A percentile compares a stretch with the other conserved stretches of the same genome.
Evolutionary conservation across 306 rosid genomes (phyloP).

Genomic region (Carpinus viminea): DNA sequence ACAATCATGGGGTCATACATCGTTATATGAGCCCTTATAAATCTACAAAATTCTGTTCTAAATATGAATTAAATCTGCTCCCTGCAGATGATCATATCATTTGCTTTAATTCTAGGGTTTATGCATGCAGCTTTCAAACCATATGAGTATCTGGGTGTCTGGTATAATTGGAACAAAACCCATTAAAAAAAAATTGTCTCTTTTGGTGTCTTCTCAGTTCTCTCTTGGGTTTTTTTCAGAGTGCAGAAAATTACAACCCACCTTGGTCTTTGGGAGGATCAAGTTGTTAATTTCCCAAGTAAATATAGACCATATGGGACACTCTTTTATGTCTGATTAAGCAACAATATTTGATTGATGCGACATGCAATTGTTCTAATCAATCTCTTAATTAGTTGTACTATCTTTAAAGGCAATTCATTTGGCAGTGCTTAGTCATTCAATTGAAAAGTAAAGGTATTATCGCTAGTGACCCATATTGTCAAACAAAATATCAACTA

Average conservation of each 20-base stretch:
- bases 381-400: background rate
- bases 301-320: background rate
- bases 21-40: background rate
- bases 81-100: background rate
- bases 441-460: constrained; percentile 21
- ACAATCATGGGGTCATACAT: background rate
- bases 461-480: constrained; percentile 26
- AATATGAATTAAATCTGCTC: background rate
- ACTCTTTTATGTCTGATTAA: background rate
- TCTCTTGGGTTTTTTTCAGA: too few relatives aligned
- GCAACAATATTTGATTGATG: background rate
- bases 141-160: background rate
- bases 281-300: too few relatives aligned
- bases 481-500: constrained; percentile 15
- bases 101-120: too few relatives aligned
- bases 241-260: too few relatives aligned
- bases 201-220: background rate
- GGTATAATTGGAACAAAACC: background rate
- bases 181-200: background rate
- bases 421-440: constrained; percentile 23
- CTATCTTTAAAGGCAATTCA: background rate
- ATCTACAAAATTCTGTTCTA: background rate
- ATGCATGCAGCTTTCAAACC: background rate
- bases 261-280: too few relatives aligned
- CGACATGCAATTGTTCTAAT: constrained; percentile 10